Evolutionary conservation across 2,329 filamentous ascomycete genomes (phyloP).

Genomic region (Penicillium verrucosum): DNA sequence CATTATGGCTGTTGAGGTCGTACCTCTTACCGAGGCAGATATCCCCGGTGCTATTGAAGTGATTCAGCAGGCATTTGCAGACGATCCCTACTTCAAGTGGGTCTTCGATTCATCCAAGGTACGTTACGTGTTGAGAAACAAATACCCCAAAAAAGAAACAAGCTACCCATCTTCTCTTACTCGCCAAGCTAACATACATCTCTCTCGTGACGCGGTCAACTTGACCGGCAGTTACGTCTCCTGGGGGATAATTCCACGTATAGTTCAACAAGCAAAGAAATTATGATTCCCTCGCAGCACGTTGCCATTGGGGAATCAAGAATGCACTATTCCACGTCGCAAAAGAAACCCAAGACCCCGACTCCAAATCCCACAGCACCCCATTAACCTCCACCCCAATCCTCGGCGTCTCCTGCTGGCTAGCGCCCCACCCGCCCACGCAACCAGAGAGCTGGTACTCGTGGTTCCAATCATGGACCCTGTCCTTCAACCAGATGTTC

Average conservation of each 20-base stretch:
- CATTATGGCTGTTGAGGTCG: slow-evolving; percentile 55
- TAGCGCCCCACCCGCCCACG: slow-evolving; percentile 54
- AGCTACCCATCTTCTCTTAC: too few relatives aligned
- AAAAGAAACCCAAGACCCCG: slow-evolving; percentile 49
- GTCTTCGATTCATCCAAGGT: slow-evolving; percentile 60
- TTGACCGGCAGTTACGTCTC: slow-evolving; percentile 5
- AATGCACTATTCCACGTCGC: slow-evolving; percentile 71
- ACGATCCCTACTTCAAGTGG: slow-evolving; percentile 67
- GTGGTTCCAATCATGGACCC: slow-evolving; percentile 60
- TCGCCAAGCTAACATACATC: slow-evolving; percentile 18
- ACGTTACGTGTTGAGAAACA: slow-evolving; percentile 34
- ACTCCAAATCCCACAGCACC: slow-evolving; percentile 6
- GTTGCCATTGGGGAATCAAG: slow-evolving; percentile 69
- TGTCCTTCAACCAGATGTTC: slow-evolving; percentile 61
- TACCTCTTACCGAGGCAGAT: slow-evolving; percentile 55
- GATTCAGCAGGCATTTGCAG: slow-evolving; percentile 63
- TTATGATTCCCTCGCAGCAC: slow-evolving; percentile 59
- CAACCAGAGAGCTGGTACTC: slow-evolving; percentile 60
- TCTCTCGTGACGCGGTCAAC: slow-evolving; percentile 20
- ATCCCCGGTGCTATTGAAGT: slow-evolving; percentile 63
- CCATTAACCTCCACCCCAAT: slow-evolving; percentile 44
- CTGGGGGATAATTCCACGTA: slow-evolving; percentile 8
- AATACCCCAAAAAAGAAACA: not conserved
- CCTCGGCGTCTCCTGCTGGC: slow-evolving; percentile 72
- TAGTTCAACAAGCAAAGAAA: slow-evolving; percentile 62